Evolutionary conservation across 495 filamentous ascomycete genomes (phyloP), one percentile per base, ranked within the genome.

Genomic region (Xylaria palmicola): DNA sequence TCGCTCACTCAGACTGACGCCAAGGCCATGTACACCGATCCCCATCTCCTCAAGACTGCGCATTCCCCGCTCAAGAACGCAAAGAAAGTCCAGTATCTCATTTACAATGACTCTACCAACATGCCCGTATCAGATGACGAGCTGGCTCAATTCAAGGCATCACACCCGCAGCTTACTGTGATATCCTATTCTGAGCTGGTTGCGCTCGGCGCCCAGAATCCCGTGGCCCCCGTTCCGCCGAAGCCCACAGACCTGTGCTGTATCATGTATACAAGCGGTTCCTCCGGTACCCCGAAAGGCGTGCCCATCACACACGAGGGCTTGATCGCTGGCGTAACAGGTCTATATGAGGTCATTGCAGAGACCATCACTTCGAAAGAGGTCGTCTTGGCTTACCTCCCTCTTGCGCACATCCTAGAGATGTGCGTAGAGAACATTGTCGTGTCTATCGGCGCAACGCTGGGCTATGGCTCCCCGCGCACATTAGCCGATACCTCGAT

Each of bases 181-280:
- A 29, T 78, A 36, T 75, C 76, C 29, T 80, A 72, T 54, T 75
- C 75, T 40, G 78, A 82, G 22, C 68, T 82, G 24, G 71, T 74
- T 30, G 60, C 63, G 7, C 73, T 96, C 19, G 93, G 93, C 37
- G 82, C 82, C 59, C 75, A 81, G 6, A 82, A 88, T 22, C 88
- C 89, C 27, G 76, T 79, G 29, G 81, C 84, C 9, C 78, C 80
- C n/a, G 83, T 84, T 49, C 81, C 83, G n/a, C 91, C 93, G 2
- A 75, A 75, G 32, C 81, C 89, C 0, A 79, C 85, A 1, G 90
- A 95, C 62, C 80, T 86, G 49, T 85, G 90, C 65, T 96, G 93
- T 47, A 92, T 97, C 75, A 97, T 96, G 80, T 97, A 97, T 77
- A 97, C 93, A 13, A 94, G 90, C 6, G 93, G 93, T 19, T 96